Evolutionary conservation across 108 stramenopile genomes (phyloP).

Genomic region (Poteriospumella lacustris): DNA sequence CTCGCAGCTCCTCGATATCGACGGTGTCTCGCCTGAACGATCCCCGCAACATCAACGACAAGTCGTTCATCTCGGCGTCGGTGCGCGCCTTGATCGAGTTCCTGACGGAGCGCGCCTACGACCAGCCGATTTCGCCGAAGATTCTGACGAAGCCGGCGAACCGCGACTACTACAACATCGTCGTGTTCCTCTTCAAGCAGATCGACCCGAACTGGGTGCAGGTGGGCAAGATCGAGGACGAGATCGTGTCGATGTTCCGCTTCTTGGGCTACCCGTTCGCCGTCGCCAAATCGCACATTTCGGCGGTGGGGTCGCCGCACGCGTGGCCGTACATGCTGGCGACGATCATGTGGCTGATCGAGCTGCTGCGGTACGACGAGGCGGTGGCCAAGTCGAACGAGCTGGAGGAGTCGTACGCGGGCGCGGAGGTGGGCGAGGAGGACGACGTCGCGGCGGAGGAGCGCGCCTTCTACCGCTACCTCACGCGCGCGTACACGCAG

Average conservation of each 20-base stretch:
- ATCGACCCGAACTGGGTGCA: slow-evolving; percentile 60
- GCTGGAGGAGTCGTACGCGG: slow-evolving; percentile 22
- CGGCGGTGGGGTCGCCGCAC: slow-evolving; percentile 94
- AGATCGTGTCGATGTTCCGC: slow-evolving; percentile 78
- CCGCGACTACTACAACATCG: slow-evolving; percentile 85
- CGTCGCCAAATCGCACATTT: slow-evolving; percentile 71
- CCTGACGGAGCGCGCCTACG: slow-evolving; percentile 61
- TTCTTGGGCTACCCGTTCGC: slow-evolving; percentile 84
- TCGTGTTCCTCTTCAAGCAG: slow-evolving; percentile 79
- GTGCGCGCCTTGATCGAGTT: slow-evolving; percentile 67
- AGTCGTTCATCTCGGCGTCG: slow-evolving; percentile 61
- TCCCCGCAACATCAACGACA: slow-evolving; percentile 61
- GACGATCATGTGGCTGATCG: slow-evolving; percentile 87
- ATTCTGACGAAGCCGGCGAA: slow-evolving; percentile 75
- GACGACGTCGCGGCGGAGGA: slow-evolving; percentile 44
- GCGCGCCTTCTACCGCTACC: slow-evolving; percentile 71
- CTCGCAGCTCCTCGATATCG: background rate
- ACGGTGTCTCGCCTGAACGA: slow-evolving; percentile 29
- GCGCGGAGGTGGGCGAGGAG: slow-evolving; percentile 40
- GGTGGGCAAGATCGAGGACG: slow-evolving; percentile 84
- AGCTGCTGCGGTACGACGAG: slow-evolving; percentile 64
- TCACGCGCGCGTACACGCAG: slow-evolving; percentile 66
- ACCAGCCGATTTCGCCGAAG: slow-evolving; percentile 70
- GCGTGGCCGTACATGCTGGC: slow-evolving; percentile 95
- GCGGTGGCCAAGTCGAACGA: slow-evolving; percentile 38